A percentile compares a stretch with the other conserved stretches of the same genome.
phyloP scores from a whole-genome alignment of 2,329 filamentous ascomycete species.

The Trichoderma oligosporum region DNA sequence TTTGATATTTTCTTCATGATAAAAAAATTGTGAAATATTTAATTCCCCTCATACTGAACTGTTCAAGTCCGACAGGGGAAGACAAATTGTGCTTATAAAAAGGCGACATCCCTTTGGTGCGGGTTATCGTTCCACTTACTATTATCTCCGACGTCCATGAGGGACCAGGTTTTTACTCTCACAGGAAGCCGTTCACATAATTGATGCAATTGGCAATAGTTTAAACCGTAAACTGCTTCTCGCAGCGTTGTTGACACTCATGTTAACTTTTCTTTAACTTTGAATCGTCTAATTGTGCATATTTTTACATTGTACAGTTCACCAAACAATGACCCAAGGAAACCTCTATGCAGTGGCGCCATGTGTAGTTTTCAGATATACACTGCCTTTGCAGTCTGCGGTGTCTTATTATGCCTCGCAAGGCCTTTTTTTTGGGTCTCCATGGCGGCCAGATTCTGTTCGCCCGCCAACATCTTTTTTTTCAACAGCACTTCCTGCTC shows the following conservation, averaged over 20 bases:
- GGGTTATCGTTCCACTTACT: conserved; percentile 8
- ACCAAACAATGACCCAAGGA: conserved; percentile 43
- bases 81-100: neutral
- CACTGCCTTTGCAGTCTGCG: conserved; percentile 20
- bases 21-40: too few species aligned
- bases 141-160: neutral
- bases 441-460: conserved; percentile 4
- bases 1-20: too few species aligned
- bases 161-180: neutral
- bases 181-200: neutral
- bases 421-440: conserved; percentile 11
- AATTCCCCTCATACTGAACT: neutral
- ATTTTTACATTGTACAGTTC: conserved; percentile 53
- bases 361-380: conserved; percentile 41
- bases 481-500: neutral
- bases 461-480: conserved; percentile 6
- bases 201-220: neutral
- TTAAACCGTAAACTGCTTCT: neutral
- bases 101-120: neutral
- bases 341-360: conserved; percentile 49
- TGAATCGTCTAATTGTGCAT: conserved; percentile 46
- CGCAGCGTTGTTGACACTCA: neutral
- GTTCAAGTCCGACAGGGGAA: too few species aligned
- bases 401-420: conserved; percentile 15
- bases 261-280: conserved; percentile 14